Conservation (phyloP, 2,329 filamentous ascomycete genomes). For the Blastomyces silverae region DNA sequence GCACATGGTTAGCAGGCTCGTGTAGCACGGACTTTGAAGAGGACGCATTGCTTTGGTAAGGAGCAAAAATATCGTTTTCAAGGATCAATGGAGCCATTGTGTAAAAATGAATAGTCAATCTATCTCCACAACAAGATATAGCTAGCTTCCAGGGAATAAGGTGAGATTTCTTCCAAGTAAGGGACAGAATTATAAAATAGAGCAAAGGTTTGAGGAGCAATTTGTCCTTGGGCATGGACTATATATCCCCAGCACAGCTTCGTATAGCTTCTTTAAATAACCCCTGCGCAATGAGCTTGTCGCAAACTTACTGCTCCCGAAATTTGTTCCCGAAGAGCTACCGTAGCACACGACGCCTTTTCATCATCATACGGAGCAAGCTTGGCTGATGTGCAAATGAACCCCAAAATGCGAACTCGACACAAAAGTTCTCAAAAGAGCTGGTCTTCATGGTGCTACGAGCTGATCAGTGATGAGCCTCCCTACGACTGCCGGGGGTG, state of each 20-base stretch:
- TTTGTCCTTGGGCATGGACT: not conserved
- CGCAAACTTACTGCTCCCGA: not conserved
- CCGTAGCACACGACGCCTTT: conserved; percentile 3
- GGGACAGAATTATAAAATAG: not conserved
- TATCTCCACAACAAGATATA: not conserved
- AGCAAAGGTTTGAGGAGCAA: not conserved
- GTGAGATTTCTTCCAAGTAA: not conserved
- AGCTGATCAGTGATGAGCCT: conserved; percentile 1
- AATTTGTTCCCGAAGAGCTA: not conserved
- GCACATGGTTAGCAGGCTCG: not conserved
- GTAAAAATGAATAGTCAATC: not conserved
- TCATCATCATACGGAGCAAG: conserved; percentile 5
- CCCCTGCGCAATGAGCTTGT: not conserved
- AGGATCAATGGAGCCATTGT: conserved; percentile 11
- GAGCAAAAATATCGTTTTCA: conserved; percentile 4
- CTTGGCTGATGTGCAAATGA: not conserved
- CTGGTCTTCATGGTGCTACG: not conserved
- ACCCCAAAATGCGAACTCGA: not conserved
- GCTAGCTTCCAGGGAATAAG: not conserved
- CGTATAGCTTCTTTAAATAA: conserved; percentile 4
- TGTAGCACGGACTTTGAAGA: not conserved
- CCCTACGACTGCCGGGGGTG: not conserved
- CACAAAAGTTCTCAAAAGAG: not conserved
- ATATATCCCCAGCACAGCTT: conserved; percentile 4
- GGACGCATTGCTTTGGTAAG: conserved; percentile 4